Evolutionary conservation across 352 stramenopile species (phyloP), one percentile per base, ranked within the genome.

Genomic region (Pythium brachiatum): DNA sequence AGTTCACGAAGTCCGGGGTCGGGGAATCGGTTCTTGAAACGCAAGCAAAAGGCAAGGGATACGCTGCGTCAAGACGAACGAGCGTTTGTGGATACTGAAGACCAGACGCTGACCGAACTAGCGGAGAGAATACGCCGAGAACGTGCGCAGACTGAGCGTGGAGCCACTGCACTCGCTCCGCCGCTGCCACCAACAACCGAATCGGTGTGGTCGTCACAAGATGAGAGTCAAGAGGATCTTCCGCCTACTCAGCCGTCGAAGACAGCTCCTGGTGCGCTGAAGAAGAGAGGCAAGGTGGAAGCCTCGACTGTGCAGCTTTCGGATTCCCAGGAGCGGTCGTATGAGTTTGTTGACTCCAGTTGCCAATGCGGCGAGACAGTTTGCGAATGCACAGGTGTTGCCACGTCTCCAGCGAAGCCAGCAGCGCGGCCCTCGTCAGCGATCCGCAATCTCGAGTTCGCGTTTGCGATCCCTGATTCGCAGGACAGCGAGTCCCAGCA

Each of bases 371-470:
- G 61, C 2, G 55, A 69, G 12, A 13, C 57, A 7, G 48, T 68
- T 0, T 82, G 69, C 47, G 15, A 53, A 13, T 79, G 70, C 32
- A 21, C 27, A 34, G 27, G 18, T 23, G 43, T 5, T n/a, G 20
- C 27, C 7, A 11, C 41, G 7, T 18, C 20, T 23, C 18, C 34
- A 57, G 43, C 32, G 3, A 53, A 63, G 38, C 4, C 41, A 13
- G 20, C 43, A 25, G 18, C 43, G 21, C 73, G 72, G 26, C 34
- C 60, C 16, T 76, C 70, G 1, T 61, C 63, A 1, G 69, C 73
- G 38, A 88, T 83, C 26, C 79, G 79, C 18, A 87, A 77, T 8
- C 70, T 90, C 39, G 72, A 89, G 47, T 85, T 90, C 51, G 83
- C 81, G 5, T 89, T 89, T 60, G 67, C 79, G 6, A 76, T 76